phyloP scores from a whole-genome alignment of 2,329 filamentous ascomycete genomes.

The Aspergillus pseudotamarii region DNA sequence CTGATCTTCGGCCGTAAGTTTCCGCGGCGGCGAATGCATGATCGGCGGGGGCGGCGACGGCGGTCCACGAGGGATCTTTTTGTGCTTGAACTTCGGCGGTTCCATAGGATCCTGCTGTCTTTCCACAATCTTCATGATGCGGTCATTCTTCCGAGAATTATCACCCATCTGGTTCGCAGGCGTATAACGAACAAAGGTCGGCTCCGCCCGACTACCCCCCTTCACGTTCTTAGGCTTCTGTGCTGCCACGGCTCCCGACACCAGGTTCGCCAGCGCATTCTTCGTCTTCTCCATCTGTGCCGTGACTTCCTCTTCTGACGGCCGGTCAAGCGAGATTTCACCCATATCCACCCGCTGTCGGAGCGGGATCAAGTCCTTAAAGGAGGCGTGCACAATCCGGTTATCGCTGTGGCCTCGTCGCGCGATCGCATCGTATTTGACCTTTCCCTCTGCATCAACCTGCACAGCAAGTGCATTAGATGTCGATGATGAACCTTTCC shows the following conservation, averaged over 20 bases:
- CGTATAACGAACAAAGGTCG: conserved; percentile 94
- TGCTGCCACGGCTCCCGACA: conserved; percentile 81
- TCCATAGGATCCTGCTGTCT: conserved; percentile 93
- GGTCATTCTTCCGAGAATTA: conserved; percentile 79
- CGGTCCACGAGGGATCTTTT: conserved; percentile 92
- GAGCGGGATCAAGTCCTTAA: conserved; percentile 94
- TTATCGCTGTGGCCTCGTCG: conserved; percentile 81
- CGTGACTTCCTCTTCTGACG: conserved; percentile 79
- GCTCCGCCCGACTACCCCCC: conserved; percentile 74
- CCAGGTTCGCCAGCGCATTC: conserved; percentile 77
- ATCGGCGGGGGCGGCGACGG: conserved; percentile 91
- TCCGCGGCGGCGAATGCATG: conserved; percentile 91
- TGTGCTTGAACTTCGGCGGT: conserved; percentile 97
- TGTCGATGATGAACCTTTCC: conserved; percentile 66
- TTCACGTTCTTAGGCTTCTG: conserved; percentile 97
- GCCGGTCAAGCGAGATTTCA: conserved; percentile 83
- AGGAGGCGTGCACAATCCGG: conserved; percentile 88
- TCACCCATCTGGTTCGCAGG: conserved; percentile 97
- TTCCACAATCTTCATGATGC: conserved; percentile 98
- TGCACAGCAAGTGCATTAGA: conserved; percentile 92
- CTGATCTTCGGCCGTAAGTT: conserved; percentile 94
- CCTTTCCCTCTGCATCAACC: conserved; percentile 87
- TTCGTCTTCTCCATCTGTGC: conserved; percentile 87
- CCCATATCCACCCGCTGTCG: conserved; percentile 91
- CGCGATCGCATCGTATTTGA: conserved; percentile 95